Conservation (phyloP, 306 rosid species). For the Medicago ruthenica region DNA sequence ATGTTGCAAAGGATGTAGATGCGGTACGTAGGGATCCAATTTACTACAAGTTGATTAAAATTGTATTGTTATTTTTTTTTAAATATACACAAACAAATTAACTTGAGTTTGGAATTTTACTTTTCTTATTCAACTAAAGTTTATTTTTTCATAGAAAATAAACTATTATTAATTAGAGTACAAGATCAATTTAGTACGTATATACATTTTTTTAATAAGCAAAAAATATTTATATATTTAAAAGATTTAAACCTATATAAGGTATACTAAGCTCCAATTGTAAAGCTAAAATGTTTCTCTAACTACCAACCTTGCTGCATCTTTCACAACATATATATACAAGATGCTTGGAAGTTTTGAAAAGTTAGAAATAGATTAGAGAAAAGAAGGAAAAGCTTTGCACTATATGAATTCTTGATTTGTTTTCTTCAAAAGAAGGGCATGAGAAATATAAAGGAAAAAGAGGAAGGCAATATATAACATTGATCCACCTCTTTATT, state of each 20-base stretch:
- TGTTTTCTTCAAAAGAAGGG: neutral
- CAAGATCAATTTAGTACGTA: neutral
- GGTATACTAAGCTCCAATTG: neutral
- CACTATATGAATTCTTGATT: constrained; percentile 4
- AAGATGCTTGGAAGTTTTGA: neutral
- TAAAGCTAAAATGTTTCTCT: neutral
- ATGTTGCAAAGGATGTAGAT: neutral
- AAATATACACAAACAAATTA: neutral
- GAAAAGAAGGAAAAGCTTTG: neutral
- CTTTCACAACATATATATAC: neutral
- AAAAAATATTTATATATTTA: neutral
- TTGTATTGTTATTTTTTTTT: neutral
- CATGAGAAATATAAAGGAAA: neutral
- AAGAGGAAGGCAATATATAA: neutral
- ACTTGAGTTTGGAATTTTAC: neutral
- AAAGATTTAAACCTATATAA: neutral
- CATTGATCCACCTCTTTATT: constrained; percentile 7
- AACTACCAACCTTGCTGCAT: constrained; percentile 9
- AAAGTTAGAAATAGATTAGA: neutral
- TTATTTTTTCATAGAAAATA: neutral
- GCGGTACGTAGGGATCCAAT: neutral
- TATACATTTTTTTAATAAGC: neutral
- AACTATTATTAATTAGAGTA: neutral
- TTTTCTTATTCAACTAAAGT: neutral
- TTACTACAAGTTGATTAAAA: neutral